phyloP scores from a whole-genome alignment of 225 moss, liverwort and hornwort species.

The Ulota crispa region DNA sequence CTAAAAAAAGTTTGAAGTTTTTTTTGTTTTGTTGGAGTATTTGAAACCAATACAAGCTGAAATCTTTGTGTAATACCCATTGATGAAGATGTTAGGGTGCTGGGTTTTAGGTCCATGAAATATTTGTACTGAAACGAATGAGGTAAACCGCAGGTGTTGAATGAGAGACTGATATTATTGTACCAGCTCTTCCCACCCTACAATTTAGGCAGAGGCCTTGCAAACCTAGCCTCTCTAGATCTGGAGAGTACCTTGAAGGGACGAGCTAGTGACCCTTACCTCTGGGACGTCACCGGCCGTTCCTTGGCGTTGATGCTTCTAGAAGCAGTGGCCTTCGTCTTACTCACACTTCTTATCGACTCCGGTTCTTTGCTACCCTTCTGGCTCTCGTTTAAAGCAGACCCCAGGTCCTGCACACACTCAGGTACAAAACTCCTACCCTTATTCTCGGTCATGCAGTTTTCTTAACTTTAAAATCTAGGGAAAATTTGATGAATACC shows the following conservation, averaged over 20 bases:
- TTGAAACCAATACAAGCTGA: too few relatives aligned
- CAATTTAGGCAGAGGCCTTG: constrained; percentile 84
- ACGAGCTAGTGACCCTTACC: constrained; percentile 48
- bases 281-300: constrained; percentile 75
- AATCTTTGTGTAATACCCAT: background rate
- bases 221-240: constrained; percentile 72
- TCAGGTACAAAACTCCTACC: constrained; percentile 13
- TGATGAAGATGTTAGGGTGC: background rate
- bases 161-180: constrained; percentile 51
- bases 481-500: too few relatives aligned
- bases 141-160: constrained; percentile 57
- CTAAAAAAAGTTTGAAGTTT: too few relatives aligned
- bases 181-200: constrained; percentile 87
- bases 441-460: background rate
- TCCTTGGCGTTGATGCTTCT: constrained; percentile 70
- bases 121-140: background rate
- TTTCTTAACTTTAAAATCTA: too few relatives aligned
- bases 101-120: background rate
- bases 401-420: background rate
- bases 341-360: constrained; percentile 72
- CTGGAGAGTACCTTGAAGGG: constrained; percentile 56
- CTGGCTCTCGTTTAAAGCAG: constrained; percentile 31
- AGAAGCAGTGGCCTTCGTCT: constrained; percentile 68
- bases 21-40: too few relatives aligned
- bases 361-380: constrained; percentile 48